Evolutionary conservation across 495 filamentous ascomycete genomes (phyloP), one percentile per base, ranked within the genome.

Genomic region (Lasiosphaeria hispida): DNA sequence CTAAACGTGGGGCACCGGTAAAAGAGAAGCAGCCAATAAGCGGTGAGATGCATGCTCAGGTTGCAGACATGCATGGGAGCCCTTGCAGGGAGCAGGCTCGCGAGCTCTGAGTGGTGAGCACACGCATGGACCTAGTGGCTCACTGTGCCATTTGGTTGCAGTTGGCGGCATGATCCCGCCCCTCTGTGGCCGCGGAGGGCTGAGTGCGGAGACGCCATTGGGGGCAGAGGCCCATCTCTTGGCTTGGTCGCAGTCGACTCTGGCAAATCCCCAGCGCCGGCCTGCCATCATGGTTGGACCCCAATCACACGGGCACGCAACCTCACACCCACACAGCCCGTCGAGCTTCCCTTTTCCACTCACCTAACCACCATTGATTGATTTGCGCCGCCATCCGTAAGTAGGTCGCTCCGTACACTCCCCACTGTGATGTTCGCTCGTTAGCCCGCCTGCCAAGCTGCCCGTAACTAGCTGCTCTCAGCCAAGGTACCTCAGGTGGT

Each of bases 281-380:
- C 45, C 14, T 49, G 7, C 33, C 18, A 10, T 30, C 34, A 17
- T 3, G 35, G 38, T 52, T 52, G 35, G 49, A 37, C 49, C 49
- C 49, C 49, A 52, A 52, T 52, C 49, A 40, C 49, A 38, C 36
- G 15, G 49, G 15, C 49, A 18, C 15, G 35, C 49, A 52, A 30
- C 23, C 23, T 30, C 23, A 30, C 23, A 30, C 23, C 49, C 49
- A 52, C 34, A 45, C 14, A 17, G 18, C 43, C 43, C 15, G 23
- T 30, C 23, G 23, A 30, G 23, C 23, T 30, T 30, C 23, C 23
- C 23, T 30, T 45, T 45, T 45, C 15, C 43, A 11, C 23, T 30
- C 23, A 30, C 23, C 23, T 30, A 30, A 30, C 23, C 23, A 30
- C 23, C 23, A 30, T 30, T 30, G 23, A 30, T 30, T 30, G 23